These are phyloP conservation scores for Plasmodium falciparum DNA, from an alignment of 169 alveolate species.

Conservation along the genomic window DNA sequence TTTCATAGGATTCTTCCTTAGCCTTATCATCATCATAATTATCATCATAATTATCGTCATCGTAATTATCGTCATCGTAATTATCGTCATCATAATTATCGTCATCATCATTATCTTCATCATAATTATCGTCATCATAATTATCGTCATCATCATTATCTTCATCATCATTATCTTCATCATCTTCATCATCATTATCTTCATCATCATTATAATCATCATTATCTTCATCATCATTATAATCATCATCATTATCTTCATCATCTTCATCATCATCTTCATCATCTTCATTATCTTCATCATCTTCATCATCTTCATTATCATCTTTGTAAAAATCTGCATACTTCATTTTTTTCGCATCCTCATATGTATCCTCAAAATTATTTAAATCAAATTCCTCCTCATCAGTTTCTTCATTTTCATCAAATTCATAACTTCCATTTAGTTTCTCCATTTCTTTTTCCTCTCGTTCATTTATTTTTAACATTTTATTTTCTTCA, in stretches of 20 bases:
- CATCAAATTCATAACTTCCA: neutral
- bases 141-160: conserved; percentile 9
- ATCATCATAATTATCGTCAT: conserved; percentile 79
- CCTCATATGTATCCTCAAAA: conserved; percentile 22
- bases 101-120: neutral
- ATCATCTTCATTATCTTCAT: conserved; percentile 32
- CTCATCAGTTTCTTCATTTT: neutral
- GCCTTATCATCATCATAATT: conserved; percentile 64
- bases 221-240: conserved; percentile 34
- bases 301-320: conserved; percentile 68
- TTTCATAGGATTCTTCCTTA: neutral
- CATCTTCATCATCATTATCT: neutral
- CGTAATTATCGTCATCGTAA: conserved; percentile 82
- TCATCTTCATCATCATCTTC: conserved; percentile 72
- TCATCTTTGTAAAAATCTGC: conserved; percentile 23
- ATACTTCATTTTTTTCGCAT: conserved; percentile 12
- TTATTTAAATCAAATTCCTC: conserved; percentile 44
- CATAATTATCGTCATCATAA: neutral
- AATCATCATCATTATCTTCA: conserved; percentile 63
- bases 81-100: conserved; percentile 41
- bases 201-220: conserved; percentile 1
- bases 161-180: neutral
- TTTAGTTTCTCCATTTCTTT: neutral
- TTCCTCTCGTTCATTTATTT: neutral
- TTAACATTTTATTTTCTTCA: conserved; percentile 22